These are phyloP conservation scores for Plectosphaerella plurivora DNA, from an alignment of 2,329 filamentous ascomycete species.

Conservation along the genomic window DNA sequence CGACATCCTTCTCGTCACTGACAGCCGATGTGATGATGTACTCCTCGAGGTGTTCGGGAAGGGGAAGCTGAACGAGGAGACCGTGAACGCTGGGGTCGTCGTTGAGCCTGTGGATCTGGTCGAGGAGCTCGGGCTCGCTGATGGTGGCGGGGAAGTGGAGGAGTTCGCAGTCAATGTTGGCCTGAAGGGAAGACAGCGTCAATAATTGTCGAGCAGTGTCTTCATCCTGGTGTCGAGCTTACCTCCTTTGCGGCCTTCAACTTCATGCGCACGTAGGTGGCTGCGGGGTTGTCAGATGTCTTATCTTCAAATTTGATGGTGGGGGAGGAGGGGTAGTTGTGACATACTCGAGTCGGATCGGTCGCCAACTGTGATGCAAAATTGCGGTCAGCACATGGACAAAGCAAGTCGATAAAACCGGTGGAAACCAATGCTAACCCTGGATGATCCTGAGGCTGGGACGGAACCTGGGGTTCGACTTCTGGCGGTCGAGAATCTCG, in stretches of 20 bases:
- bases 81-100: slow-evolving; percentile 83
- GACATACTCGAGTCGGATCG: slow-evolving; percentile 83
- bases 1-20: slow-evolving; percentile 91
- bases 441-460: slow-evolving; percentile 93
- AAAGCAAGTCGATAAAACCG: slow-evolving; percentile 1
- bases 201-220: background rate
- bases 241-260: slow-evolving; percentile 93
- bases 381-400: slow-evolving; percentile 8
- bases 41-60: slow-evolving; percentile 87
- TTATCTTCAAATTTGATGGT: slow-evolving; percentile 12
- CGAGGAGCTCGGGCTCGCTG: slow-evolving; percentile 79
- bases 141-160: slow-evolving; percentile 78
- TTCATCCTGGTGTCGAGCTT: slow-evolving; percentile 13
- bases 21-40: slow-evolving; percentile 87
- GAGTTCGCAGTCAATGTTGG: slow-evolving; percentile 83
- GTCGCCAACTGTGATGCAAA: slow-evolving; percentile 60
- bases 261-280: slow-evolving; percentile 99
- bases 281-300: slow-evolving; percentile 41
- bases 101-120: slow-evolving; percentile 78
- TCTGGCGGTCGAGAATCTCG: slow-evolving; percentile 79
- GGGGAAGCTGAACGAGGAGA: slow-evolving; percentile 87
- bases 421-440: slow-evolving; percentile 47
- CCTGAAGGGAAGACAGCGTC: slow-evolving; percentile 43
- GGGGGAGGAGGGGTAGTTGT: slow-evolving; percentile 12
- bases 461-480: slow-evolving; percentile 79